Evolutionary conservation across 768 basidiomycete genomes (phyloP).

Genomic region (Tubosaeta sp.): DNA sequence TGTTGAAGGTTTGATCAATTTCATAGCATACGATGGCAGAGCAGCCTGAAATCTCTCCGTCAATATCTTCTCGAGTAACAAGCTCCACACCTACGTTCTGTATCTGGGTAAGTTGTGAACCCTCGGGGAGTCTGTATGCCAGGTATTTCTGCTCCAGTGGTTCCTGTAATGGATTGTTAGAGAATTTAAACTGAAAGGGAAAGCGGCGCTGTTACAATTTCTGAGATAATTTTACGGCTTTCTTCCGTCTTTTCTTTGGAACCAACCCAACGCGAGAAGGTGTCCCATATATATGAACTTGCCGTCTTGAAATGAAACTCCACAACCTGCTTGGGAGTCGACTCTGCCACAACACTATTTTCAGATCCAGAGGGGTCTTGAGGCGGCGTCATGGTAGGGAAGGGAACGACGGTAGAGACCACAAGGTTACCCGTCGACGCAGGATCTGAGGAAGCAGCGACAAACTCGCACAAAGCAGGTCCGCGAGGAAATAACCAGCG

Average conservation of each 20-base stretch:
- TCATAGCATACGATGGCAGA: conserved; percentile 49
- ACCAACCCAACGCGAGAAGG: conserved; percentile 59
- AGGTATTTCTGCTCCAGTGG: conserved; percentile 47
- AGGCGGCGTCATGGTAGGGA: conserved; percentile 26
- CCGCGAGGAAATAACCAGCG: conserved; percentile 69
- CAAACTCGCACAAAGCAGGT: conserved; percentile 46
- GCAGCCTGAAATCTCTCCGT: conserved; percentile 35
- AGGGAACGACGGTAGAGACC: conserved; percentile 45
- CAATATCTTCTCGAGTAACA: not conserved
- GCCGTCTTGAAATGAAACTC: conserved; percentile 48
- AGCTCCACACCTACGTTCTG: conserved; percentile 43
- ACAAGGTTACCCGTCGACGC: conserved; percentile 30
- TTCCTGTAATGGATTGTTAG: conserved; percentile 30
- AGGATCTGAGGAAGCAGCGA: conserved; percentile 10
- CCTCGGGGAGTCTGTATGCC: conserved; percentile 53
- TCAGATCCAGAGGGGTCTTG: conserved; percentile 14
- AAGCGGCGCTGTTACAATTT: conserved; percentile 36
- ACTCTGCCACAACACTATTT: conserved; percentile 5
- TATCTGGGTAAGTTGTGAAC: conserved; percentile 54
- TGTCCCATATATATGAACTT: conserved; percentile 51
- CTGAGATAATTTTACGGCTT: conserved; percentile 42
- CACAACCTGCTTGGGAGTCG: conserved; percentile 30
- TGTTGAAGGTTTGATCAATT: conserved; percentile 49
- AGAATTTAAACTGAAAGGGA: not conserved
- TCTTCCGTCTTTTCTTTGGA: conserved; percentile 48